phyloP scores from a whole-genome alignment of 257 asterid genomes.

The Solanum okadae region DNA sequence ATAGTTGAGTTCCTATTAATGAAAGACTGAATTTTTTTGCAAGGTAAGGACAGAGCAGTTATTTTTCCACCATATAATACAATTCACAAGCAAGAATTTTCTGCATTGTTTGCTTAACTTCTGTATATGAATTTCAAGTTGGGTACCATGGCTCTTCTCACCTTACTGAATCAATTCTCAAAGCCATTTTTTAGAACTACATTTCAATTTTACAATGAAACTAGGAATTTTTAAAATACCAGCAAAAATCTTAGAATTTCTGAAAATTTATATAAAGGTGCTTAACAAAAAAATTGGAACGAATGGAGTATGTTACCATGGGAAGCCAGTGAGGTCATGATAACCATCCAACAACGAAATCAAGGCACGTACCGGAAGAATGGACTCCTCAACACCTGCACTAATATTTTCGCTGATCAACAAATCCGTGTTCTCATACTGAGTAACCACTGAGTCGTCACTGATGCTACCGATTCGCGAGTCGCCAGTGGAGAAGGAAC shows the following conservation, averaged over 20 bases:
- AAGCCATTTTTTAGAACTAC: neutral
- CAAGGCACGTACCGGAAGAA: conserved; percentile 29
- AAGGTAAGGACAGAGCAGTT: neutral
- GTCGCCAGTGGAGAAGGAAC: conserved; percentile 15
- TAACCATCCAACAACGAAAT: conserved; percentile 23
- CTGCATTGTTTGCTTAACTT: neutral
- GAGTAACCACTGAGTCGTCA: conserved; percentile 3
- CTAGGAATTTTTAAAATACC: neutral
- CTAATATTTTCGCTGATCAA: neutral
- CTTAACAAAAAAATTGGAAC: neutral
- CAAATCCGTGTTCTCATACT: neutral
- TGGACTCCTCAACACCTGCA: conserved; percentile 1
- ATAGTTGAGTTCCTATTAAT: neutral
- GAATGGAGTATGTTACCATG: conserved; percentile 21
- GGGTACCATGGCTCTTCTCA: neutral
- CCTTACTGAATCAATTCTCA: neutral
- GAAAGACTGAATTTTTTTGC: neutral
- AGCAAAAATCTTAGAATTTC: neutral
- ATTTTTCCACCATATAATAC: neutral
- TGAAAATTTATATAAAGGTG: neutral
- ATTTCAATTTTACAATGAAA: neutral
- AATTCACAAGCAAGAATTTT: neutral
- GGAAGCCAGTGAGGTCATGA: conserved; percentile 28
- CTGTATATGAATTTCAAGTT: neutral
- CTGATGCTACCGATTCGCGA: neutral